Conservation (phyloP, 208 protist genomes). For the Endotrypanum monterogeii region DNA sequence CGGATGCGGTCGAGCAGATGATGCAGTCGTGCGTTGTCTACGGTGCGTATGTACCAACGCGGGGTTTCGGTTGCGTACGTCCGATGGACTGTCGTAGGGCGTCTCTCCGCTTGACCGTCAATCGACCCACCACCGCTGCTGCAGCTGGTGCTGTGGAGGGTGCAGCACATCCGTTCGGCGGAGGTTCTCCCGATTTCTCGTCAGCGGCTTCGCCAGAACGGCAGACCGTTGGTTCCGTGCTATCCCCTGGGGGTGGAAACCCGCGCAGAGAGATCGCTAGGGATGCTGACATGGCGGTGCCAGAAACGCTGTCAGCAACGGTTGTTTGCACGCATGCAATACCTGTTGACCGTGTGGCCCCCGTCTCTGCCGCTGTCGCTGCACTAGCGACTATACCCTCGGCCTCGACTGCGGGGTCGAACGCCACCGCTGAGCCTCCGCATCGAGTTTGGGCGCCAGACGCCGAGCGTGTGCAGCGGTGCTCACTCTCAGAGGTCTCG, state of each 20-base stretch:
- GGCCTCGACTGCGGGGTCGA: neutral
- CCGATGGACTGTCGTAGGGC: constrained; percentile 1
- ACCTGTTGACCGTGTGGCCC: neutral
- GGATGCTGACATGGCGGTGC: neutral
- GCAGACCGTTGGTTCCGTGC: neutral
- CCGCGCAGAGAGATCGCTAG: neutral
- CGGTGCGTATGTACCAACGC: constrained; percentile 17
- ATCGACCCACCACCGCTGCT: neutral
- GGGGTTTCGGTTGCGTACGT: constrained; percentile 14
- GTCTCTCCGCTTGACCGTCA: neutral
- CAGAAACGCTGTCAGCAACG: neutral
- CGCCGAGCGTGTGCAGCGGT: neutral
- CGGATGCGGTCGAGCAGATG: constrained; percentile 11
- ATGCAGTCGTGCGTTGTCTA: constrained; percentile 25
- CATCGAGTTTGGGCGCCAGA: neutral
- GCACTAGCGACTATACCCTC: neutral
- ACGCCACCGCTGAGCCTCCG: neutral
- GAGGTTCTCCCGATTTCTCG: neutral
- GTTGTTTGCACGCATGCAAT: constrained; percentile 22
- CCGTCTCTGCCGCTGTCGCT: neutral
- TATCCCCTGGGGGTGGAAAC: constrained; percentile 2
- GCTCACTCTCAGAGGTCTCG: neutral
- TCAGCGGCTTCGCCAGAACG: neutral
- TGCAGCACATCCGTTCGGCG: neutral
- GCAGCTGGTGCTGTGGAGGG: neutral